Base-by-base conservation (phyloP, 345 rosid species). In the Citrus australasica region DNA sequence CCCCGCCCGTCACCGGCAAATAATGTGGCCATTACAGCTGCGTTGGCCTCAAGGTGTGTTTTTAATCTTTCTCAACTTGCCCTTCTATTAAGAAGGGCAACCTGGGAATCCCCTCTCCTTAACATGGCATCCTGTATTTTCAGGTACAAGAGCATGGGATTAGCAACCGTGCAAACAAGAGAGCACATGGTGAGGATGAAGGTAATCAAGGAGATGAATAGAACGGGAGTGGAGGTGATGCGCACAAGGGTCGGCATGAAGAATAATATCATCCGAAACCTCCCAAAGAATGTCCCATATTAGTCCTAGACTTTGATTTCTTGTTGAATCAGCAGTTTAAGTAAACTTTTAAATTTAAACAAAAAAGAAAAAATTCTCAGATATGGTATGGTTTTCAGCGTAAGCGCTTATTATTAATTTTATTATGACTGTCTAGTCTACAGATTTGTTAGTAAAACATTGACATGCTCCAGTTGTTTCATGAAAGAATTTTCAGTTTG, bases 81-180 rank as follows among this genome's bases (percentile, higher is more conserved):
- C n/a, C 71, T 64, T 22, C 30, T 53, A 62, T 40, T 33, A 33
- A 35, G 33, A 9, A 35, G 3, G 32, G 37, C 3, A n/a, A 68
- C n/a, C 17, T 13, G 22, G 58, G 21, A 38, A 68, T 25, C 67
- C 28, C 40, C 19, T 73, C 65, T 28, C 61, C 35, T 27, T 56
- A 33, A 13, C 19, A n/a, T 32, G 3, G 27, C 73, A 24, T 56
- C 17, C 33, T 35, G 53, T 6, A 14, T 55, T 81, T 81, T 48
- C 85, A 93, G 98, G 87, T 95, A 95, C 88, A 84, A 84, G 88
- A 92, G 92, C 87, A 86, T 93, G 90, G 98, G 99, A 63, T 73
- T 95, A 83, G 89, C 87, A 64, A 93, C 98, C 0, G 92, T 88
- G 68, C 95, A 81, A 63, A 84, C 98, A 7, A 92, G 87, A 80